phyloP scores from a whole-genome alignment of 2,329 filamentous ascomycete genomes.

The Colletotrichum navitas region DNA sequence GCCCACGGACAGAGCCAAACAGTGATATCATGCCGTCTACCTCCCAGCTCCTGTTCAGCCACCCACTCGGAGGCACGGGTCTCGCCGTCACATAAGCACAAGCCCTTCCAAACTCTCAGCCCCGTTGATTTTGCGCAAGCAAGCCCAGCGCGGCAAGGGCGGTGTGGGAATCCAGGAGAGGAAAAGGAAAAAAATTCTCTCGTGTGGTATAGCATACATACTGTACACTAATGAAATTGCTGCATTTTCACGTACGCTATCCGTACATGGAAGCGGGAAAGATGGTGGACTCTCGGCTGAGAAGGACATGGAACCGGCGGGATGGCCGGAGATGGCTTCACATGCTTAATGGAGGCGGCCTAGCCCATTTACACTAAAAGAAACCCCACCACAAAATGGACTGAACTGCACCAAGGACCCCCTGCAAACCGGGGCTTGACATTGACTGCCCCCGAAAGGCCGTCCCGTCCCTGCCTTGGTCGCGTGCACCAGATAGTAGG shows the following conservation, averaged over 20 bases:
- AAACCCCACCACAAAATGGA: conserved; percentile 8
- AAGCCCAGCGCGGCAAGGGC: conserved; percentile 22
- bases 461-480: conserved; percentile 30
- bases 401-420: conserved; percentile 18
- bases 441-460: conserved; percentile 26
- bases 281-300: conserved; percentile 21
- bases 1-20: conserved; percentile 35
- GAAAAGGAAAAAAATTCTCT: not conserved
- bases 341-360: conserved; percentile 36
- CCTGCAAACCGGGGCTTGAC: conserved; percentile 28
- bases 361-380: conserved; percentile 12
- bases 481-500: conserved; percentile 31
- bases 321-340: conserved; percentile 40
- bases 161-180: conserved; percentile 21
- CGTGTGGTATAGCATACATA: not conserved
- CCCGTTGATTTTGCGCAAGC: conserved; percentile 23
- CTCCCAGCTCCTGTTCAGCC: conserved; percentile 16
- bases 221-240: too few species aligned
- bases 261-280: not conserved
- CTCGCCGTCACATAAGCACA: conserved; percentile 26
- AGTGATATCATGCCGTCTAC: conserved; percentile 36
- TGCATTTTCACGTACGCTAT: too few species aligned
- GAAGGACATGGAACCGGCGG: conserved; percentile 39
- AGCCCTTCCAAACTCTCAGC: conserved; percentile 27
- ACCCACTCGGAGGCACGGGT: conserved; percentile 26